Conservation (phyloP, 2,329 filamentous ascomycete genomes). For the Daldinia sp. region DNA sequence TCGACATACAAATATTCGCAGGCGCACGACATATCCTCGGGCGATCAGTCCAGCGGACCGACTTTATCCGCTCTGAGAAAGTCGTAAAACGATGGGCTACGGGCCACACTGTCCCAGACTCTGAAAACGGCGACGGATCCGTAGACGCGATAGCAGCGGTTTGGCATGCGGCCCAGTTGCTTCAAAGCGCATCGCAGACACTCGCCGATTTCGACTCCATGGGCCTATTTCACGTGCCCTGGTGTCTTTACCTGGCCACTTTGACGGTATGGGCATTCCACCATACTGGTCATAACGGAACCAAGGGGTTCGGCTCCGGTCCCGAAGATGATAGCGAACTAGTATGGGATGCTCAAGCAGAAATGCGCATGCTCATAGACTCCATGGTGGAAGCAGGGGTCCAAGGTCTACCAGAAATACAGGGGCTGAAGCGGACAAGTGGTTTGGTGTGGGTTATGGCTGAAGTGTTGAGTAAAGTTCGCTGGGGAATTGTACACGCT, state of each 20-base stretch:
- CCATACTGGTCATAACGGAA: slow-evolving; percentile 51
- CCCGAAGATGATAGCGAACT: slow-evolving; percentile 60
- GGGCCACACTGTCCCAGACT: slow-evolving; percentile 26
- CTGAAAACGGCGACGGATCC: slow-evolving; percentile 3
- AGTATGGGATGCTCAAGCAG: slow-evolving; percentile 62
- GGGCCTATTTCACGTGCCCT: slow-evolving; percentile 70
- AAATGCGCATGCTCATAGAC: slow-evolving; percentile 60
- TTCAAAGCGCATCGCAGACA: slow-evolving; percentile 62
- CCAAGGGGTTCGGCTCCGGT: slow-evolving; percentile 31
- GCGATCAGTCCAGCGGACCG: slow-evolving; percentile 62
- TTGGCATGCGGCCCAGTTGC: slow-evolving; percentile 66
- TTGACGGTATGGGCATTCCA: slow-evolving; percentile 70
- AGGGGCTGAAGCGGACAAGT: slow-evolving; percentile 62
- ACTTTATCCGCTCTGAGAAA: slow-evolving; percentile 63
- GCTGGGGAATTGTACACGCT: slow-evolving; percentile 73
- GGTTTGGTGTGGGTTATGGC: slow-evolving; percentile 68
- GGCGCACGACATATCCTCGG: slow-evolving; percentile 71
- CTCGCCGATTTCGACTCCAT: slow-evolving; percentile 64
- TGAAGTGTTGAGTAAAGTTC: slow-evolving; percentile 65
- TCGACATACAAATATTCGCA: slow-evolving; percentile 72
- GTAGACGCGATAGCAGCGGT: slow-evolving; percentile 58
- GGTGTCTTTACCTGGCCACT: slow-evolving; percentile 71
- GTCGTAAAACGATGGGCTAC: slow-evolving; percentile 64
- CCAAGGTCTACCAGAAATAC: slow-evolving; percentile 47
- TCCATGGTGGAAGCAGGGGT: slow-evolving; percentile 56